Base-by-base conservation (phyloP, 2,329 filamentous ascomycete species). In the Graphiopsis chlorocephala region DNA sequence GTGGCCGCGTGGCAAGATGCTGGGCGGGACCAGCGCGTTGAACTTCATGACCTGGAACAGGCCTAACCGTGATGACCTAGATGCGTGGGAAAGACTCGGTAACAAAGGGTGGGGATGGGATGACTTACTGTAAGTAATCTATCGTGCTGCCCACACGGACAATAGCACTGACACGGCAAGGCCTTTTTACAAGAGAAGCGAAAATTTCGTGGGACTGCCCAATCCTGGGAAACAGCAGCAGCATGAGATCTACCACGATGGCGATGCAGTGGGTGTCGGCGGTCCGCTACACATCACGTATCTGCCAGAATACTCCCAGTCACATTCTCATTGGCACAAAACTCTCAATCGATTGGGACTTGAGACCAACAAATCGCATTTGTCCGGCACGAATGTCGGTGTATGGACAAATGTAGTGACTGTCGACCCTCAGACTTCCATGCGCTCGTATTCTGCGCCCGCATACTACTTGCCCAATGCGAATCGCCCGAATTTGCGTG, bases 381-480 rank as follows among this genome's bases (percentile, higher is more conserved):
- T 85, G 1, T 76, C 78, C 15, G 84, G 84, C 1, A 78, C 82
- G 57, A 81, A 80, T 15, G 71, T 84, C 4, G 84, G 84, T 10
- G 81, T 81, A 5, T 82, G 80, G 73, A 80, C 78, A 38, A 52
- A 81, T 64, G 77, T 84, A 12, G 82, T 78, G 67, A 83, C 79
- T 64, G 79, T 86, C 48, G 77, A 82, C 50, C 77, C 78, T 10
- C 76, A 75, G 2, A 77, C 79, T 45, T 84, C 81, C 68, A 79
- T 74, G 23, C 77, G 84, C 31, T 84, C 81, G 2, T 86, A 84
- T 70, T 45, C 56, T 6, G 28, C 33, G 23, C 31, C 56, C 12
- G 56, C 33, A 14, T 59, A 59, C 33, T 59, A 45, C 12, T 29
- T 59, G 14, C 56, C 56, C 2, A 52, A 52, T 17, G 48, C 48